Evolutionary conservation across 305 asterid species (phyloP), one percentile per base, ranked within the genome.

Genomic region (Petunia hybrid): DNA sequence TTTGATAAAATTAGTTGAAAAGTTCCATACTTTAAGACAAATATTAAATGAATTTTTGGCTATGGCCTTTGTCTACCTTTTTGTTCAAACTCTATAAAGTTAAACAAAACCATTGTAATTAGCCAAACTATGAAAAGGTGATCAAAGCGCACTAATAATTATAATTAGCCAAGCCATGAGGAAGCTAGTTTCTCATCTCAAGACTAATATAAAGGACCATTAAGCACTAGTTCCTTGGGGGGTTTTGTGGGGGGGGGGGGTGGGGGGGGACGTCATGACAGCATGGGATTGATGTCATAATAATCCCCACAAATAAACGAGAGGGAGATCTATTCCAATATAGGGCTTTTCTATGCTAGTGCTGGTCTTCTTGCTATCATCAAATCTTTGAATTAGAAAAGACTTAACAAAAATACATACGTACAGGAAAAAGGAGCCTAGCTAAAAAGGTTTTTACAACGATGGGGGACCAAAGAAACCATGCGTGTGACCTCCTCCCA

Each of bases 261-360:
- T 42, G 56, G 65, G 80, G 55, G 22, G 57, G 40, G 60, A 88
- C 94, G 98, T 92, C 94, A 90, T 80, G 90, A 76, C 80, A 85
- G 87, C 97, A 92, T 92, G 89, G 69, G 87, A 81, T 53, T 91
- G 91, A 91, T 87, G 93, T 90, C 94, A 94, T 91, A 69, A 85
- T 90, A 80, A 82, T 77, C 88, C 87, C 88, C 90, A 86, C 86
- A 89, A 79, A 41, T 80, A 74, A 67, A 79, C 77, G 83, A n/a
- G 2, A 5, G 3, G 61, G 79, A 85, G 35, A 77, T 85, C 85
- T 82, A 87, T 87, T 87, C 46, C 46, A 66, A 66, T 66, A 64
- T 12, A 4, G 86, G 81, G 61, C 82, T 71, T 80, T 66, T 61
- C 65, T 56, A 76, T 55, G 68, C 57, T 86, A 69, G 91, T 84